Percentiles rank a stretch among this genome's conserved stretches.
These are phyloP conservation scores for Chrysanthemum lavandulifolium DNA, from an alignment of 129 eudicot genomes.

Conservation along the genomic window DNA sequence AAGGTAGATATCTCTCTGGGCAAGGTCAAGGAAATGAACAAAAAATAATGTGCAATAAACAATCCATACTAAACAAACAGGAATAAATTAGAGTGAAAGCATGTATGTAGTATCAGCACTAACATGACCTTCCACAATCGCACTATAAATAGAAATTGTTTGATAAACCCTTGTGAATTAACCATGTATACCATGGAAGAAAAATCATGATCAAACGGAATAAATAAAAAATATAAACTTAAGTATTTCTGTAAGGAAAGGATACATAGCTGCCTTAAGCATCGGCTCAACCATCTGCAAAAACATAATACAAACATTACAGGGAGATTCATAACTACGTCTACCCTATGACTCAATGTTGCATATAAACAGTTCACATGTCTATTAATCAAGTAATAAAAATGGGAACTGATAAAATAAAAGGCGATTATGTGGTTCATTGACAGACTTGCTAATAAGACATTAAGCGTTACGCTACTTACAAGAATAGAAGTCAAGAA, in stretches of 20 bases:
- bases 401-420: background rate
- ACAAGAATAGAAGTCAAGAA: background rate
- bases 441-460: background rate
- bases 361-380: background rate
- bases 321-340: background rate
- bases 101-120: background rate
- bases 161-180: background rate
- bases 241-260: slow-evolving; percentile 27
- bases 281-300: slow-evolving; percentile 90
- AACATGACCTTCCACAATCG: background rate
- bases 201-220: background rate
- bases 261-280: slow-evolving; percentile 92
- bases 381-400: background rate
- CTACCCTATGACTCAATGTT: slow-evolving; percentile 6
- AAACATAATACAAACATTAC: slow-evolving; percentile 6
- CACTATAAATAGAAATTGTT: background rate
- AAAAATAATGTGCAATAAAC: background rate
- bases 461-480: background rate
- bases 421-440: too few species aligned
- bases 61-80: background rate
- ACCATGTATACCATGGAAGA: background rate
- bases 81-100: background rate
- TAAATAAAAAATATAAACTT: background rate
- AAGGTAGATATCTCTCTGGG: slow-evolving; percentile 73
- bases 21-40: slow-evolving; percentile 45